phyloP scores from a whole-genome alignment of 176 grass and related monocot genomes.

The Phragmites australis region DNA sequence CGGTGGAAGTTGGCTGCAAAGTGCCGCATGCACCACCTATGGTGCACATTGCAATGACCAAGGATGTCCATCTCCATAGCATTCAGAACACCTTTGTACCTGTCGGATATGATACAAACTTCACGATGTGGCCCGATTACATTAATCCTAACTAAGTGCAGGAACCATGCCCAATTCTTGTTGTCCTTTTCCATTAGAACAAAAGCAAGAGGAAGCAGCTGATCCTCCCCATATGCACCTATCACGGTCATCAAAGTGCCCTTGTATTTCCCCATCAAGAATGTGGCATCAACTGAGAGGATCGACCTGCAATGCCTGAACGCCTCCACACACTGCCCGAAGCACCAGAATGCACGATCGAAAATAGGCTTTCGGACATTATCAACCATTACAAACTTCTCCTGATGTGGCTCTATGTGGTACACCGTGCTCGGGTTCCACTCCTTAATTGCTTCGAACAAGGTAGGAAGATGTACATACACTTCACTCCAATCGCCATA shows the following conservation, averaged over 20 bases:
- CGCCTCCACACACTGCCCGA: neutral
- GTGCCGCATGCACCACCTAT: neutral
- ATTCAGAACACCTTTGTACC: neutral
- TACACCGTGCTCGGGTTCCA: neutral
- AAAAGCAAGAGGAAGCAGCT: neutral
- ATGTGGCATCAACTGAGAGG: neutral
- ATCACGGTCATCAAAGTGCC: neutral
- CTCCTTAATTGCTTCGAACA: neutral
- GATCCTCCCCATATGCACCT: neutral
- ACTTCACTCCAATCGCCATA: neutral
- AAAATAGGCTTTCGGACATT: neutral
- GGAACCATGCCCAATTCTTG: neutral
- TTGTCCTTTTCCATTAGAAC: neutral
- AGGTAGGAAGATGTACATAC: neutral
- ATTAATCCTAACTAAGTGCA: neutral
- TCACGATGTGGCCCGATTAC: neutral
- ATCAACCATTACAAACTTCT: neutral
- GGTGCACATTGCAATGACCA: neutral
- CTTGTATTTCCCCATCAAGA: neutral
- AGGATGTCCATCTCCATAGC: neutral
- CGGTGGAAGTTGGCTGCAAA: neutral
- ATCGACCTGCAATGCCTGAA: neutral
- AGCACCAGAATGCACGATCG: neutral
- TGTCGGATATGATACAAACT: neutral
- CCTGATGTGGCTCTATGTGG: neutral